Conservation (phyloP, 257 asterid species). For the Apocynum venetum region DNA sequence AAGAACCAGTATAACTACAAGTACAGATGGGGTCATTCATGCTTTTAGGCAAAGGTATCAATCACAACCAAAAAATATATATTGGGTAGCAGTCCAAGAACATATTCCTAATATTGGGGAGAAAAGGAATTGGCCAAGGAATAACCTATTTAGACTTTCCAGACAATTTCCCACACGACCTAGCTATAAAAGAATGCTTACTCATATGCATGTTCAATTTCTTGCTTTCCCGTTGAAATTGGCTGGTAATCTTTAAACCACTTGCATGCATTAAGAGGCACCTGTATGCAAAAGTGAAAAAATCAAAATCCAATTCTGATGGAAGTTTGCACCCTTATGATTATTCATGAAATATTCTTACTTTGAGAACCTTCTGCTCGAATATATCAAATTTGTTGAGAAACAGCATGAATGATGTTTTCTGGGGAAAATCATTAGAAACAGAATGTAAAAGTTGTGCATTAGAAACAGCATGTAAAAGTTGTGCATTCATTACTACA, state of each 20-base stretch:
- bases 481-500: background rate
- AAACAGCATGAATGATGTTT: constrained; percentile 95
- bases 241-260: constrained; percentile 99
- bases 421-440: constrained; percentile 38
- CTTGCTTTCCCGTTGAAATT: constrained; percentile 89
- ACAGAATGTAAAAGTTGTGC: background rate
- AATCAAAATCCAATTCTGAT: constrained; percentile 23
- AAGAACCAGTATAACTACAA: background rate
- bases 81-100: no score
- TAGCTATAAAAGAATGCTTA: constrained; percentile 40
- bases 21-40: no score
- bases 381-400: constrained; percentile 97
- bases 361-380: constrained; percentile 89
- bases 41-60: no score
- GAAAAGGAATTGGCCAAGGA: background rate
- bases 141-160: background rate
- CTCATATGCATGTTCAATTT: constrained; percentile 97
- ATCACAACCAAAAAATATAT: no score
- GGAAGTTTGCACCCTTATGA: constrained; percentile 14
- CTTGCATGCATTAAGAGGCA: constrained; percentile 74
- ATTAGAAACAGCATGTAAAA: background rate
- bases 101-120: background rate
- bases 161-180: no score
- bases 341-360: constrained; percentile 35
- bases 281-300: constrained; percentile 43